These are phyloP conservation scores for Hippophae tibetana DNA, from an alignment of 306 rosid genomes.

Conservation along the genomic window DNA sequence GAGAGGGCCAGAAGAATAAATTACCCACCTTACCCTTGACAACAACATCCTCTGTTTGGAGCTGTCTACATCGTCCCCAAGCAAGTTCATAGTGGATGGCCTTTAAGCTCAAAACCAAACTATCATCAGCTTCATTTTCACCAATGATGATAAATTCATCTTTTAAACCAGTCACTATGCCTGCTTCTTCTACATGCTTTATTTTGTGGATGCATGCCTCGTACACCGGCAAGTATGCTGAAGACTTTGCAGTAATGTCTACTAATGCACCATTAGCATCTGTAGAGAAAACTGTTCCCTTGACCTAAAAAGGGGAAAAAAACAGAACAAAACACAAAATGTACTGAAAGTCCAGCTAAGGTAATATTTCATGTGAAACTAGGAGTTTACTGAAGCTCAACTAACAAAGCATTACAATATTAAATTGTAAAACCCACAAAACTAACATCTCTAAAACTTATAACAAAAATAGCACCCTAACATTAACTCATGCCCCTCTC, in stretches of 20 bases:
- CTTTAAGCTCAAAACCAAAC: slow-evolving; percentile 71
- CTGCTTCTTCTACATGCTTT: slow-evolving; percentile 71
- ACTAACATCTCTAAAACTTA: no score
- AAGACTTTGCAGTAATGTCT: slow-evolving; percentile 77
- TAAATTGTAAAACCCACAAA: no score
- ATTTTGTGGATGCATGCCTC: slow-evolving; percentile 67
- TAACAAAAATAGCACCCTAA: no score
- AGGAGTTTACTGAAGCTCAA: neutral
- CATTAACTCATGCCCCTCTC: no score
- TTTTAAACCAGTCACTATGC: slow-evolving; percentile 61
- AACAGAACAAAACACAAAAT: neutral
- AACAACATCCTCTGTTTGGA: slow-evolving; percentile 91
- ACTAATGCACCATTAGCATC: slow-evolving; percentile 74
- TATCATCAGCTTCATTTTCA: slow-evolving; percentile 70
- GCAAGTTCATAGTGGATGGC: slow-evolving; percentile 70
- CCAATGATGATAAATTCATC: slow-evolving; percentile 80
- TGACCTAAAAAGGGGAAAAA: slow-evolving; percentile 44
- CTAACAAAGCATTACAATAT: no score
- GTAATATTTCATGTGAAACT: neutral
- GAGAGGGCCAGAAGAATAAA: slow-evolving; percentile 16
- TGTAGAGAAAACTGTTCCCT: slow-evolving; percentile 60
- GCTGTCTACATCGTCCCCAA: slow-evolving; percentile 95
- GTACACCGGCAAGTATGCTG: slow-evolving; percentile 70
- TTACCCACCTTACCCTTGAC: slow-evolving; percentile 92
- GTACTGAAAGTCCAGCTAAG: neutral